A percentile compares a stretch with the other conserved stretches of the same genome.
phyloP scores from a whole-genome alignment of 2,329 filamentous ascomycete species.

The Phaeosphaeriaceae sp. region DNA sequence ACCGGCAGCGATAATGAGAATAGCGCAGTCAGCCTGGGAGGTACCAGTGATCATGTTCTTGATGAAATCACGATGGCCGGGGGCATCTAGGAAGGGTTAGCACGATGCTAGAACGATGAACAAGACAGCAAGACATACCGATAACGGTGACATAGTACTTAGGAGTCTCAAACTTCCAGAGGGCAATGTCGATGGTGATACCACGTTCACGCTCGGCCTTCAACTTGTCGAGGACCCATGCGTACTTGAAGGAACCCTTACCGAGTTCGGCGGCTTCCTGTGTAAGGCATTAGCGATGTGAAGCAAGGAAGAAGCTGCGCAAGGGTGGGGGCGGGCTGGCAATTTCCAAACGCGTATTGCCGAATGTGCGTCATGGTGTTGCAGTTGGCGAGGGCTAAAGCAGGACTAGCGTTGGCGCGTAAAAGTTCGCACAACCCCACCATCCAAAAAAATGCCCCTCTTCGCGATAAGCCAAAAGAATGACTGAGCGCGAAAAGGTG shows the following conservation, averaged over 20 bases:
- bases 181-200: slow-evolving; percentile 99
- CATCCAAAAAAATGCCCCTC: slow-evolving; percentile 48
- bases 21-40: slow-evolving; percentile 99
- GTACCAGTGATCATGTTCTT: slow-evolving; percentile 99
- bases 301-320: neutral
- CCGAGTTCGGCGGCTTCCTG: slow-evolving; percentile 98
- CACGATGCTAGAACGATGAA: neutral
- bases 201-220: slow-evolving; percentile 99
- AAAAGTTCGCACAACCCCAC: slow-evolving; percentile 51
- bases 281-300: slow-evolving; percentile 46
- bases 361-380: slow-evolving; percentile 42
- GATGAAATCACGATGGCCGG: slow-evolving; percentile 99
- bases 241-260: slow-evolving; percentile 99
- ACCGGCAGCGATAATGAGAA: slow-evolving; percentile 99
- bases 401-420: slow-evolving; percentile 44
- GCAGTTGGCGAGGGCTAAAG: slow-evolving; percentile 36
- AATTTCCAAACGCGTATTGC: neutral
- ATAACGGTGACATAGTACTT: slow-evolving; percentile 99
- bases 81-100: slow-evolving; percentile 65
- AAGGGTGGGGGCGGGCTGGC: neutral
- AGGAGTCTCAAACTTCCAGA: slow-evolving; percentile 99
- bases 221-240: slow-evolving; percentile 99
- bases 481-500: slow-evolving; percentile 34
- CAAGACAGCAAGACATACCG: slow-evolving; percentile 59
- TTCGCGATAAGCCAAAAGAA: slow-evolving; percentile 39